phyloP scores from a whole-genome alignment of 208 protist genomes.

The Herpetomonas samuelpessoai region DNA sequence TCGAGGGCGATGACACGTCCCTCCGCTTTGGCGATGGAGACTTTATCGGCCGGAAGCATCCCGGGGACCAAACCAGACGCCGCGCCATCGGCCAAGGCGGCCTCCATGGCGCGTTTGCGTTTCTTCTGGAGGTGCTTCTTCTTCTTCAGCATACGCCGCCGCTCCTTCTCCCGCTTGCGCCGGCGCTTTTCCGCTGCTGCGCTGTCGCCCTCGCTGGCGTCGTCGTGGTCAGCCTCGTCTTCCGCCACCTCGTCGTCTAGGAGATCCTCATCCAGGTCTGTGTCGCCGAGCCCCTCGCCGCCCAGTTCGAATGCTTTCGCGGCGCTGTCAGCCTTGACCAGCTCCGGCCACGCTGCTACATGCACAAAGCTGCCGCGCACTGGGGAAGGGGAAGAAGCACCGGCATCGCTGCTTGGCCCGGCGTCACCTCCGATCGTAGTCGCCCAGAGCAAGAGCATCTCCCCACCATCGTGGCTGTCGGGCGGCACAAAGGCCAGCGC shows the following conservation, averaged over 20 bases:
- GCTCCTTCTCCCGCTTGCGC: background rate
- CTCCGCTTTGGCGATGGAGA: background rate
- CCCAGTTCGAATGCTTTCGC: background rate
- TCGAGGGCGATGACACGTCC: slow-evolving; percentile 12
- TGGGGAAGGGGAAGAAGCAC: too few relatives aligned
- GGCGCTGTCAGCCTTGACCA: background rate
- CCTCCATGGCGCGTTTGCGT: background rate
- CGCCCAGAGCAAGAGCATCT: background rate
- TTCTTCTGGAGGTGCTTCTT: slow-evolving; percentile 1
- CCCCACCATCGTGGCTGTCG: background rate
- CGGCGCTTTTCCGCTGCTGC: background rate
- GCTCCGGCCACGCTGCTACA: background rate
- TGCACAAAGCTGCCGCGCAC: background rate
- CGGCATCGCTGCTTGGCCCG: too few relatives aligned
- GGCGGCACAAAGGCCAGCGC: background rate
- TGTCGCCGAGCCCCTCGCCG: background rate
- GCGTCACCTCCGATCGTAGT: background rate
- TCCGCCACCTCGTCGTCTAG: slow-evolving; percentile 2
- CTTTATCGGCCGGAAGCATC: background rate
- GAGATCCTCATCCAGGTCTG: slow-evolving; percentile 10
- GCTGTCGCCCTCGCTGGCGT: background rate
- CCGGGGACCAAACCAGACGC: background rate
- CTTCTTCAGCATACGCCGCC: background rate
- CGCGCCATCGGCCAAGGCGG: background rate
- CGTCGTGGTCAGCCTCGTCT: background rate